Percentiles rank a stretch among this genome's conserved stretches.
Conservation (phyloP, 2,329 filamentous ascomycete genomes). For the Thermoascus crustaceus region DNA sequence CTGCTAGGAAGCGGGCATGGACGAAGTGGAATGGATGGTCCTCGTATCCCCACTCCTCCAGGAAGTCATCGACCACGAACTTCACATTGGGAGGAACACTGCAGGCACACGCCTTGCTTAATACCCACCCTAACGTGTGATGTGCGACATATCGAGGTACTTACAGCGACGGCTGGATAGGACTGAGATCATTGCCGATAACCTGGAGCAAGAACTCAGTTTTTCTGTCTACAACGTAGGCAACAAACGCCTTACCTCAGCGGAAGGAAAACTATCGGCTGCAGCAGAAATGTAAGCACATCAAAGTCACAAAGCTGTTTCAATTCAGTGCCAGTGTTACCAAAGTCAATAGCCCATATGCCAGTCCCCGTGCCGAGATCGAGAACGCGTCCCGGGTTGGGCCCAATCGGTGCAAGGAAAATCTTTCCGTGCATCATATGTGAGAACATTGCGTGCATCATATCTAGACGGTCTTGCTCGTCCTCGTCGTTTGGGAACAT, state of each 20-base stretch:
- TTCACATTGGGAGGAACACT: conserved; percentile 47
- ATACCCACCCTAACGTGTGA: neutral
- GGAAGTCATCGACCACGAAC: conserved; percentile 52
- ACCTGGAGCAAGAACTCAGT: conserved; percentile 7
- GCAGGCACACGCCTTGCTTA: neutral
- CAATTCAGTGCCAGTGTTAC: conserved; percentile 3
- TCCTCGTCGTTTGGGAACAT: conserved; percentile 15
- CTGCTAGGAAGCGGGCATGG: conserved; percentile 49
- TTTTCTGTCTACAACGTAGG: neutral
- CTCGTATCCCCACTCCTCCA: conserved; percentile 49
- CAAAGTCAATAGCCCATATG: conserved; percentile 21
- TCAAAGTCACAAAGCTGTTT: neutral
- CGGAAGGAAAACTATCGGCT: conserved; percentile 20
- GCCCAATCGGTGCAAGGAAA: conserved; percentile 13
- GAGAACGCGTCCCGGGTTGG: conserved; percentile 9
- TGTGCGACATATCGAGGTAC: neutral
- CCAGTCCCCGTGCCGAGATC: conserved; percentile 16
- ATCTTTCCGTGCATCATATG: conserved; percentile 11
- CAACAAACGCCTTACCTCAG: conserved; percentile 11
- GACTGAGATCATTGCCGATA: conserved; percentile 23
- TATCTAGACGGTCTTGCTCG: conserved; percentile 12
- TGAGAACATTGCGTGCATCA: conserved; percentile 12
- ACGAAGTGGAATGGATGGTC: conserved; percentile 54
- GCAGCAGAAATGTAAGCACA: neutral
- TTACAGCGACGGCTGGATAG: conserved; percentile 17